A percentile compares a stretch with the other conserved stretches of the same genome.
phyloP scores from a whole-genome alignment of 352 stramenopile species.

The Pythium brassicae region DNA sequence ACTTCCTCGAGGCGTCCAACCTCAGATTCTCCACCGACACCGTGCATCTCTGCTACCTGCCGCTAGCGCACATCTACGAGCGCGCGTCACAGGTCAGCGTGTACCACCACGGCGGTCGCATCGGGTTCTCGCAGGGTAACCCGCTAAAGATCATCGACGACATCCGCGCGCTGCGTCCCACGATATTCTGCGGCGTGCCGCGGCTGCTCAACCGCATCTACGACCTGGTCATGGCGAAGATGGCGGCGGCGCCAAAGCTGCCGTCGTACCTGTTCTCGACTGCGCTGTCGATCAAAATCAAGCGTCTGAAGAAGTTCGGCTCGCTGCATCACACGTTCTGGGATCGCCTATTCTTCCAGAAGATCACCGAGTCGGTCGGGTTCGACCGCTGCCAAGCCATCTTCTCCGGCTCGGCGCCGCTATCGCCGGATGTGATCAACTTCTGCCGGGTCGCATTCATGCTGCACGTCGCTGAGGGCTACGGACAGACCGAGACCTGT shows the following conservation, averaged over 20 bases:
- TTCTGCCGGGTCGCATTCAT: slow-evolving; percentile 94
- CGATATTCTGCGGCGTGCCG: slow-evolving; percentile 91
- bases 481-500: slow-evolving; percentile 95
- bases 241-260: slow-evolving; percentile 57
- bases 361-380: slow-evolving; percentile 89
- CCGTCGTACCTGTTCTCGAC: slow-evolving; percentile 87
- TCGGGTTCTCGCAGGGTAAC: slow-evolving; percentile 94
- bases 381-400: slow-evolving; percentile 84
- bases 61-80: slow-evolving; percentile 96
- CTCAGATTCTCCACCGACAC: slow-evolving; percentile 42
- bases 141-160: slow-evolving; percentile 90
- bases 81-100: slow-evolving; percentile 50
- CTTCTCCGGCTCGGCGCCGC: slow-evolving; percentile 92
- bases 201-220: slow-evolving; percentile 96
- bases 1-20: slow-evolving; percentile 31
- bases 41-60: slow-evolving; percentile 95
- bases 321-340: slow-evolving; percentile 72
- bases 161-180: slow-evolving; percentile 86
- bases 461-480: slow-evolving; percentile 89
- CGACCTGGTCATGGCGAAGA: slow-evolving; percentile 88
- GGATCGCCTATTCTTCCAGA: slow-evolving; percentile 94
- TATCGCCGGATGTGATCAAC: slow-evolving; percentile 90
- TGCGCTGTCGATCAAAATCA: slow-evolving; percentile 48
- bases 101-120: slow-evolving; percentile 65
- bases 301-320: slow-evolving; percentile 61